A percentile compares a stretch with the other conserved stretches of the same genome.
Evolutionary conservation across 805 yeast genomes (phyloP).

Genomic region (Wickerhamiella cacticola): DNA sequence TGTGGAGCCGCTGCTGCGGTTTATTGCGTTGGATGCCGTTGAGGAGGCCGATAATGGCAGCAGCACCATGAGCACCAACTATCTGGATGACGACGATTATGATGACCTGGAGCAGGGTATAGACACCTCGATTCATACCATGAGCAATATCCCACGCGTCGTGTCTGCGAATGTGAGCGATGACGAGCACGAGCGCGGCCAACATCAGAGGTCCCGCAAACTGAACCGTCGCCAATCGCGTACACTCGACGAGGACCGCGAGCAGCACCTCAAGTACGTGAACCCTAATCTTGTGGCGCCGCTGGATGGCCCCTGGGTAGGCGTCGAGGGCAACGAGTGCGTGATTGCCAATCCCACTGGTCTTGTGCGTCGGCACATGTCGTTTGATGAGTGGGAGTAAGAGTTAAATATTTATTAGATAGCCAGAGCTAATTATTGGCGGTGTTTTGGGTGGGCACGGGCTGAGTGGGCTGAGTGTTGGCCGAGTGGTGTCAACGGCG

Average conservation of each 20-base stretch:
- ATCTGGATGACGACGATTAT: neutral
- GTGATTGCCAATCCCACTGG: constrained; percentile 38
- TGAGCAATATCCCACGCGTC: constrained; percentile 9
- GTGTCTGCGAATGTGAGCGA: neutral
- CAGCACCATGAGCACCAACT: neutral
- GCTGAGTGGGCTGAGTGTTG: no score
- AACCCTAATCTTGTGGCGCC: constrained; percentile 61
- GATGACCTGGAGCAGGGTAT: neutral
- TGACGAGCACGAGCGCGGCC: neutral
- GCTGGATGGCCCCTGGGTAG: constrained; percentile 79
- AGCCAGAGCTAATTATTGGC: no score
- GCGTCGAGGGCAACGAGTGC: constrained; percentile 44
- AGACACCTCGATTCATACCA: neutral
- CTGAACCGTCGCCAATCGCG: constrained; percentile 28
- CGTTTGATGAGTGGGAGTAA: constrained; percentile 36
- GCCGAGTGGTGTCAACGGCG: no score
- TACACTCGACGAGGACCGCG: constrained; percentile 72
- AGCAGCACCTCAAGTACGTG: constrained; percentile 54
- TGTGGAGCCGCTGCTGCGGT: constrained; percentile 67
- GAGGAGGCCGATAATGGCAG: constrained; percentile 23
- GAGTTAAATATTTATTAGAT: neutral
- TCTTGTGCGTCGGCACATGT: constrained; percentile 30
- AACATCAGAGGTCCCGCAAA: constrained; percentile 9
- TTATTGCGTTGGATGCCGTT: constrained; percentile 78
- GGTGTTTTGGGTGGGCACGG: no score